These are phyloP conservation scores for Phytophthora citricola DNA, from an alignment of 352 stramenopile genomes.

Conservation along the genomic window DNA sequence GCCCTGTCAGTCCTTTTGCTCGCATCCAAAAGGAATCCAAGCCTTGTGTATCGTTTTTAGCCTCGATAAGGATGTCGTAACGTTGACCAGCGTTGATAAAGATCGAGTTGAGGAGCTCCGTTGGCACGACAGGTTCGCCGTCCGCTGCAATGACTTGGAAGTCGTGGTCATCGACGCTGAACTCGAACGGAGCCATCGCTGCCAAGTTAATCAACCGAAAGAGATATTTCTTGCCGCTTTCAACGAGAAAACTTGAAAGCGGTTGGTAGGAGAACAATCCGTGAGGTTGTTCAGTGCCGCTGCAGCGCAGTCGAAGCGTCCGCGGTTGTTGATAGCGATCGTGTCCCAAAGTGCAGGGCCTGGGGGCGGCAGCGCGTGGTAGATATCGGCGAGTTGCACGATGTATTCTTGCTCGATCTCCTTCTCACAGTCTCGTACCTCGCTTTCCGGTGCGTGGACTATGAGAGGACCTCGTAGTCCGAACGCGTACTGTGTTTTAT, in stretches of 20 bases:
- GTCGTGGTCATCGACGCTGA: conserved; percentile 45
- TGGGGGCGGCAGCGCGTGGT: conserved; percentile 20
- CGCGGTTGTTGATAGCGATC: conserved; percentile 41
- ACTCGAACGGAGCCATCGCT: conserved; percentile 37
- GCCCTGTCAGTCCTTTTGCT: conserved; percentile 23
- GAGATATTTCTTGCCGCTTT: conserved; percentile 28
- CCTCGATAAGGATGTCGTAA: conserved; percentile 38
- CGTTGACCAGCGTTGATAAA: conserved; percentile 41
- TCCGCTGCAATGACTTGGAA: conserved; percentile 44
- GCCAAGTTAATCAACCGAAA: conserved; percentile 41
- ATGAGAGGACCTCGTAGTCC: conserved; percentile 41
- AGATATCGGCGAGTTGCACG: conserved; percentile 35
- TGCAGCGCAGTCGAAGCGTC: conserved; percentile 41
- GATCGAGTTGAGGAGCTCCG: conserved; percentile 32
- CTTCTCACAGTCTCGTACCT: conserved; percentile 19
- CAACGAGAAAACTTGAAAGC: conserved; percentile 27
- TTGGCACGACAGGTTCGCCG: conserved; percentile 25
- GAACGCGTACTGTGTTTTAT: conserved; percentile 40
- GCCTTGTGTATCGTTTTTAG: conserved; percentile 17
- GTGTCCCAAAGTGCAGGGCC: conserved; percentile 32
- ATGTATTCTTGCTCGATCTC: conserved; percentile 33
- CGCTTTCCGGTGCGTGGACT: conserved; percentile 25
- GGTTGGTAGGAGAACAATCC: conserved; percentile 20
- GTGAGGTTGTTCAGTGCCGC: conserved; percentile 19
- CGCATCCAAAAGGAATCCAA: conserved; percentile 42